Evolutionary conservation across 2,329 filamentous ascomycete species (phyloP), one percentile per base, ranked within the genome.

Genomic region (Talaromyces atroroseus): DNA sequence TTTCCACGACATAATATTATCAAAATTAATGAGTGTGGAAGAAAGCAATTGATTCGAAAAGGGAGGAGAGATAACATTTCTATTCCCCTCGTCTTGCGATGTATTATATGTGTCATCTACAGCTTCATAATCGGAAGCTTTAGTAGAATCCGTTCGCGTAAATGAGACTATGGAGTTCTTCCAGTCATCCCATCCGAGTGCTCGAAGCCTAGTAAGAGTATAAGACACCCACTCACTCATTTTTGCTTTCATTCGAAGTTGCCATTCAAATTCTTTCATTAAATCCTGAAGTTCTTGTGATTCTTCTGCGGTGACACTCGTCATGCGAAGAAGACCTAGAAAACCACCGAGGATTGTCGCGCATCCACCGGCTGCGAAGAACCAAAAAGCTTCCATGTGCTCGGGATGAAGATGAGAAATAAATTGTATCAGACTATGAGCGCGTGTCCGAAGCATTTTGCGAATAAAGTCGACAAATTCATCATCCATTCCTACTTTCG

Each of bases 331-430:
- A 18, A 54, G 52, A 16, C 52, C 52, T 12, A 54, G 18, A 47
- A 54, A 54, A 2, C 52, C 44, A 18, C 52, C 52, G 11, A 57
- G 50, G 7, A 53, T 54, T 7, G 55, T 57, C n/a, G 40, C 44
- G 49, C 55, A 57, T 34, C 42, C 50, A 34, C 52, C 52, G 14
- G 52, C 52, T n/a, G 52, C 52, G 16, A 57, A 57, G 34, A 53
- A 53, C 55, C 55, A 57, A 24, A 57, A 57, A n/a, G 55, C 40
- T 53, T 57, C 49, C 49, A 57, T 57, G n/a, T 57, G 55, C n/a
- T 57, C 55, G 1, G 55, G 55, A 7, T 34, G 42, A 40, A 57
- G 55, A 49, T 45, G 32, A 32, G 49, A 48, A 24, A 57, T 20
- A 20, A 57, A 57, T 53, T 57, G 32, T 5, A 57, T 49, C 16